These are phyloP conservation scores for Akanthomyces uredinophilus DNA, from an alignment of 2,329 filamentous ascomycete genomes.

Conservation along the genomic window DNA sequence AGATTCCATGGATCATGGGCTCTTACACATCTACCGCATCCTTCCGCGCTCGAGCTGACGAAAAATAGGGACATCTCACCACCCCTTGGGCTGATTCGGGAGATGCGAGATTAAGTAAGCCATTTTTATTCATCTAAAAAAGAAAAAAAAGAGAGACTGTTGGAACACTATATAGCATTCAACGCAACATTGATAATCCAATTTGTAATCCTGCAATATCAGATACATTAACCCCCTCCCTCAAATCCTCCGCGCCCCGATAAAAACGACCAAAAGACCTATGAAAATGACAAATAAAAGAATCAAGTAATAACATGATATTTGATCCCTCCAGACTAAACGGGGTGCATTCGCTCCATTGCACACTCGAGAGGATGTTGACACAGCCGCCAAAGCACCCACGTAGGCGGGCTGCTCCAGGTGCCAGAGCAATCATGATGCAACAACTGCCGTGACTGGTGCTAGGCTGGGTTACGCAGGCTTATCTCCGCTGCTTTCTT, in stretches of 20 bases:
- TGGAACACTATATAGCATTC: background rate
- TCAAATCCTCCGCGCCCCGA: background rate
- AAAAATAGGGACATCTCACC: background rate
- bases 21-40: background rate
- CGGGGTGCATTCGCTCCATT: background rate
- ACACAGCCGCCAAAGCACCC: background rate
- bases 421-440: background rate
- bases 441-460: background rate
- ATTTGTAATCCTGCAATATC: conserved; percentile 3
- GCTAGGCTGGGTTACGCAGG: background rate
- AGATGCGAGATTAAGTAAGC: background rate
- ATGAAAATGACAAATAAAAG: background rate
- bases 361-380: background rate
- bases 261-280: background rate
- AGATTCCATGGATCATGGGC: background rate
- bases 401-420: background rate
- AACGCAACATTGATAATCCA: conserved; percentile 3
- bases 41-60: background rate
- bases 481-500: background rate
- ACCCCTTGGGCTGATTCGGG: background rate
- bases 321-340: background rate
- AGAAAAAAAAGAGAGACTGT: background rate
- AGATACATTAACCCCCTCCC: background rate
- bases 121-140: background rate
- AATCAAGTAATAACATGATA: background rate